phyloP scores from a whole-genome alignment of 1,284 basidiomycete species.

The Cystobasidiaceae sp. region DNA sequence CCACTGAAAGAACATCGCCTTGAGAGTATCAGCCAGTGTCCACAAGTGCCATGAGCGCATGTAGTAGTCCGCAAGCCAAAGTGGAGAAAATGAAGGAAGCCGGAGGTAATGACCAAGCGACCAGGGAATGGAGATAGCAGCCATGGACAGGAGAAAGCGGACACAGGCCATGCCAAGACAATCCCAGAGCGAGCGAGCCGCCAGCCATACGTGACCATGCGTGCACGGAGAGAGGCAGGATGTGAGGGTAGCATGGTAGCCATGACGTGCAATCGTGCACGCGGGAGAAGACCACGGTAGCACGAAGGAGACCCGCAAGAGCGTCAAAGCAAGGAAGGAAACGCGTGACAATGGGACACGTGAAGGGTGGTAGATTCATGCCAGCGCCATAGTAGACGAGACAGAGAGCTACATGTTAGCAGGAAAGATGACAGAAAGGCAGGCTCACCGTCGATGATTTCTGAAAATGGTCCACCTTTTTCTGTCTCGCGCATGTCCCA shows the following conservation, averaged over 20 bases:
- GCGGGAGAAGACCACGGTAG: no score
- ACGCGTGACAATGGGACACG: no score
- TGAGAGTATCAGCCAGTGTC: neutral
- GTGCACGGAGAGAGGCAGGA: no score
- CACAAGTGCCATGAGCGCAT: neutral
- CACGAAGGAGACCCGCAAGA: no score
- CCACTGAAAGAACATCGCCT: constrained; percentile 54
- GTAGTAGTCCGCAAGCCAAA: neutral
- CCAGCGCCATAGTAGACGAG: neutral
- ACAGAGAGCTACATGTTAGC: neutral
- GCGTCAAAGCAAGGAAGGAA: neutral
- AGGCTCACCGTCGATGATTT: constrained; percentile 69
- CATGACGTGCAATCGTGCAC: constrained; percentile 5
- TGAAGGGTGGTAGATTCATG: no score
- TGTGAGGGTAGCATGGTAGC: neutral
- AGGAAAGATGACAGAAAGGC: neutral
- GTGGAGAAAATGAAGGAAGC: neutral
- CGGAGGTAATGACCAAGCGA: no score
- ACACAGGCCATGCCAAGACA: no score
- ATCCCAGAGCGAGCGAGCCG: no score
- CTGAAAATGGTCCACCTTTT: constrained; percentile 93
- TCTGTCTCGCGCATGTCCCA: constrained; percentile 98
- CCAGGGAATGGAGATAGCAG: no score
- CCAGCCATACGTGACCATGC: no score
- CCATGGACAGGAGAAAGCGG: no score